phyloP scores from a whole-genome alignment of 495 filamentous ascomycete species.

The Ramalina intermedia region DNA sequence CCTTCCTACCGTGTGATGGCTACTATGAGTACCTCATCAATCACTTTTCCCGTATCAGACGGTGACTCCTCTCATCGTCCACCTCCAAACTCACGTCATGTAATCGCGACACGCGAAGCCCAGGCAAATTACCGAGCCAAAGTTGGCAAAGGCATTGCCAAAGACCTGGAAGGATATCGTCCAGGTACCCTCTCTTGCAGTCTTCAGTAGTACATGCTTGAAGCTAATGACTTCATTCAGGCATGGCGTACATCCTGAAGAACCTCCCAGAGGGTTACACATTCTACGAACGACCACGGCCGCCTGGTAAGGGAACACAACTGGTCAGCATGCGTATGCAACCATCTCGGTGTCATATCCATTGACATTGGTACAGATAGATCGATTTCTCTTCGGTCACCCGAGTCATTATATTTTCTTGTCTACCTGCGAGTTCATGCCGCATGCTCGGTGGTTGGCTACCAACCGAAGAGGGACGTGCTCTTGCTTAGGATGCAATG shows the following conservation, averaged over 20 bases:
- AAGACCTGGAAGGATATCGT: not conserved
- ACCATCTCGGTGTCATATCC: not conserved
- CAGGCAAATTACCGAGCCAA: not conserved
- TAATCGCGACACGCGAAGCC: not conserved
- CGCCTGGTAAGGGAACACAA: constrained; percentile 8
- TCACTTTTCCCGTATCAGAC: not conserved
- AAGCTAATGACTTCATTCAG: constrained; percentile 14
- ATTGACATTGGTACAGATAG: constrained; percentile 21
- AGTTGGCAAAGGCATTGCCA: not conserved
- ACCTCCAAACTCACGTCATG: not conserved
- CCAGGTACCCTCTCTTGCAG: not conserved
- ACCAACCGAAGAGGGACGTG: constrained; percentile 17
- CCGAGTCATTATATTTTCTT: constrained; percentile 34
- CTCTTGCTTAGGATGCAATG: constrained; percentile 1
- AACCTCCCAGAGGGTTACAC: constrained; percentile 40
- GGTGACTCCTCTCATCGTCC: not conserved
- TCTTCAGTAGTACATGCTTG: not conserved
- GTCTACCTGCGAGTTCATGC: constrained; percentile 38
- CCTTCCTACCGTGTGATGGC: too few relatives aligned
- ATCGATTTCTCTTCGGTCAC: constrained; percentile 42
- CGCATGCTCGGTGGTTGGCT: constrained; percentile 45
- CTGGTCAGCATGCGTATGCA: constrained; percentile 19
- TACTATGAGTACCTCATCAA: not conserved
- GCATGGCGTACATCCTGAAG: constrained; percentile 34
- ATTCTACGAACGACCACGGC: constrained; percentile 31